These are phyloP conservation scores for Suillus occidentalis DNA, from an alignment of 768 basidiomycete species.

Conservation along the genomic window DNA sequence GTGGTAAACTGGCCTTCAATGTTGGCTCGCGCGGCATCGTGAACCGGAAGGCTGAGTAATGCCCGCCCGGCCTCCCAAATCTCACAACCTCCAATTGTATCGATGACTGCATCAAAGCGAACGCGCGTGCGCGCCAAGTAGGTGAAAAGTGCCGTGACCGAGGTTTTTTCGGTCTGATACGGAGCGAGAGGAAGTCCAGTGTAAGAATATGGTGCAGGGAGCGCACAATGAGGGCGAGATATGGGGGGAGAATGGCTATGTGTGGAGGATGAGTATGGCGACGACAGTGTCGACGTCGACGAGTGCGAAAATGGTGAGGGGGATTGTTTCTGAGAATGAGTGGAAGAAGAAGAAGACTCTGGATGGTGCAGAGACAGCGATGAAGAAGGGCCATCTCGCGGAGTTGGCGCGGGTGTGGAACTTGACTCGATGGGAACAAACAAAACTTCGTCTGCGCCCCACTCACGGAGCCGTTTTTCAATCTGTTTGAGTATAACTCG, in stretches of 20 bases:
- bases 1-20: slow-evolving; percentile 69
- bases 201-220: slow-evolving; percentile 31
- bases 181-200: slow-evolving; percentile 28
- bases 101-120: slow-evolving; percentile 76
- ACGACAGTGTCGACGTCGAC: slow-evolving; percentile 30
- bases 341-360: slow-evolving; percentile 25
- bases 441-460: slow-evolving; percentile 79
- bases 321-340: slow-evolving; percentile 28
- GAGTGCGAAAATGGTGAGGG: slow-evolving; percentile 35
- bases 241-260: slow-evolving; percentile 22
- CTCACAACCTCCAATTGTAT: slow-evolving; percentile 78
- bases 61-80: slow-evolving; percentile 75
- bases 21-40: slow-evolving; percentile 29
- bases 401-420: slow-evolving; percentile 18
- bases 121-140: slow-evolving; percentile 29
- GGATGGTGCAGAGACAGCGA: slow-evolving; percentile 27
- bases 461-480: slow-evolving; percentile 55
- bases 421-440: slow-evolving; percentile 43
- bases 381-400: slow-evolving; percentile 23
- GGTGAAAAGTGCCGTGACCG: slow-evolving; percentile 25
- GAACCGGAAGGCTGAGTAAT: slow-evolving; percentile 46
- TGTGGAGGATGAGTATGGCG: slow-evolving; percentile 29
- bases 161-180: slow-evolving; percentile 28
- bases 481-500: slow-evolving; percentile 43
- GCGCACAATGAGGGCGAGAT: slow-evolving; percentile 24